Conservation (phyloP, 148 eudicot species). For the Diospyros lotus region DNA sequence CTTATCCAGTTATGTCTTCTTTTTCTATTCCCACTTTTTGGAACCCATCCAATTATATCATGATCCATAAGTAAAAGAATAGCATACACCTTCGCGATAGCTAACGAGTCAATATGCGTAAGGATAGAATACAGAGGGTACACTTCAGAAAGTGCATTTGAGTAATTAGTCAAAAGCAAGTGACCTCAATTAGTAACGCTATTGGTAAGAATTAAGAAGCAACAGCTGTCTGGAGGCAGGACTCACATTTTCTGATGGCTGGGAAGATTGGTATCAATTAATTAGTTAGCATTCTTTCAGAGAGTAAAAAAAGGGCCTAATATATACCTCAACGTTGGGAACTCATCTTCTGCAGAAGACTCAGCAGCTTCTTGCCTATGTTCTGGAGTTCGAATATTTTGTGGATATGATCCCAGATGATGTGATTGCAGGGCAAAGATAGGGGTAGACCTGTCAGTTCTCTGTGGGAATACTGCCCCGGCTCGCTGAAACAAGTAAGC, state of each 20-base stretch:
- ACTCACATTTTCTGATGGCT: not conserved
- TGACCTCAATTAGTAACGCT: not conserved
- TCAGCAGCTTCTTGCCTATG: slow-evolving; percentile 50
- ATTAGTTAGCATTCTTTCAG: not conserved
- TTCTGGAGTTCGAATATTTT: slow-evolving; percentile 55
- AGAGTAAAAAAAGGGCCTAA: not conserved
- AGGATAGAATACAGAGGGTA: not conserved
- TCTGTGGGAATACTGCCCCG: slow-evolving; percentile 91
- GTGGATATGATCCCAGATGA: slow-evolving; percentile 70
- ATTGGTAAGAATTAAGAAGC: not conserved
- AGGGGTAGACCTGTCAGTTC: slow-evolving; percentile 75
- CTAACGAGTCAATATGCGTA: not conserved
- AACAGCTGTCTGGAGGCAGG: not conserved
- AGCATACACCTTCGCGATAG: too few relatives aligned
- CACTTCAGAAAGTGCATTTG: not conserved
- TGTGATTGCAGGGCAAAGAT: slow-evolving; percentile 90
- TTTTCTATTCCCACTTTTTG: not conserved
- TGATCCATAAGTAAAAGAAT: too few relatives aligned
- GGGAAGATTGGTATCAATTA: not conserved
- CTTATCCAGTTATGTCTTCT: not conserved
- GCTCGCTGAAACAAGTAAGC: slow-evolving; percentile 53
- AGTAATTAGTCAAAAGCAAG: not conserved
- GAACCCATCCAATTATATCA: too few relatives aligned
- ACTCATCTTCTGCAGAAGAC: slow-evolving; percentile 74
- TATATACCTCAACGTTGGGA: slow-evolving; percentile 73